These are phyloP conservation scores for Pichia kudriavzevii DNA, from an alignment of 1,139 yeast genomes.

Conservation along the genomic window DNA sequence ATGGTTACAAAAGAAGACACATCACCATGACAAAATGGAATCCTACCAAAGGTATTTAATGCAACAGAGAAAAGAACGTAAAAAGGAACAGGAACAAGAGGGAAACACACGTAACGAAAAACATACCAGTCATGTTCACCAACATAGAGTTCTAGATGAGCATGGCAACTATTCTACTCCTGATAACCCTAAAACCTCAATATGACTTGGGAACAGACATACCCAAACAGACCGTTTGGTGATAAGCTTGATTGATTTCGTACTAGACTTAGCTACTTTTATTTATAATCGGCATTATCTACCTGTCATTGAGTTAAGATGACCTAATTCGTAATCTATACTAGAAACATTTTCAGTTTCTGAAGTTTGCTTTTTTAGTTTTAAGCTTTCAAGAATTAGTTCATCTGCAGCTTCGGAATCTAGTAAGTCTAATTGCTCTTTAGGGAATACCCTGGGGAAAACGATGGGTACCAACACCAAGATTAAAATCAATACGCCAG, in stretches of 20 bases:
- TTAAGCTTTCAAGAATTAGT: conserved; percentile 38
- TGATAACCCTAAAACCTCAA: too few relatives aligned
- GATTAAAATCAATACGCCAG: conserved; percentile 66
- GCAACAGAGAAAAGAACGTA: conserved; percentile 10
- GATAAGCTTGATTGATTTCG: too few relatives aligned
- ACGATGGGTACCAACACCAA: conserved; percentile 38
- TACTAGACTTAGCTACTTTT: too few relatives aligned
- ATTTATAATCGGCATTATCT: too few relatives aligned
- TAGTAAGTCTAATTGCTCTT: conserved; percentile 49
- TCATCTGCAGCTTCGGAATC: conserved; percentile 74
- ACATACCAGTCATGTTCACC: neutral
- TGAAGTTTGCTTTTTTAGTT: conserved; percentile 6
- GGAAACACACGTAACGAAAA: neutral
- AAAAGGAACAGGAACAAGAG: too few relatives aligned
- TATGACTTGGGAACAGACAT: too few relatives aligned
- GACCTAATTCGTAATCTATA: neutral
- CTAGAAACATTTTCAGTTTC: neutral
- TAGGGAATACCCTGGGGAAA: conserved; percentile 59
- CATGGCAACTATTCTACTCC: neutral
- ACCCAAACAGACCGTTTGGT: too few relatives aligned
- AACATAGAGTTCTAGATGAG: conserved; percentile 1
- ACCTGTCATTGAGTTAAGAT: neutral
- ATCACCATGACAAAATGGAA: conserved; percentile 24
- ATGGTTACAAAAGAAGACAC: conserved; percentile 37
- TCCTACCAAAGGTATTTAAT: conserved; percentile 15